Conservation (phyloP, 192 early-diverging fungal genomes). For the Allomyces macrogynus region DNA sequence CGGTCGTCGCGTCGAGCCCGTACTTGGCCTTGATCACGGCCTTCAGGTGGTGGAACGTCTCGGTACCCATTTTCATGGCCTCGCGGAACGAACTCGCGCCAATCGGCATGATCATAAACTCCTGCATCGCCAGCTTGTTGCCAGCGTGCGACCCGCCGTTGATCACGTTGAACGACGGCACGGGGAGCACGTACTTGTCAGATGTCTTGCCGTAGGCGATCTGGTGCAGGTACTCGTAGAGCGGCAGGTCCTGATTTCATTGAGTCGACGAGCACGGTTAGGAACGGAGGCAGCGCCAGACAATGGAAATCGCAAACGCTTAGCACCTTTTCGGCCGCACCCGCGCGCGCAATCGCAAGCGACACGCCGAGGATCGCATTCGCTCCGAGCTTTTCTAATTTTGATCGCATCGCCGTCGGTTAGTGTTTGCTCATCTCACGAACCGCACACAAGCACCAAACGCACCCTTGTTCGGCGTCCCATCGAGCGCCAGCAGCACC, state of each 20-base stretch:
- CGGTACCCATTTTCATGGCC: constrained; percentile 93
- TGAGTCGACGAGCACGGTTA: too few species aligned
- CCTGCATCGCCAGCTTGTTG: constrained; percentile 99
- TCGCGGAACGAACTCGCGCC: constrained; percentile 81
- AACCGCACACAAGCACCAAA: not conserved
- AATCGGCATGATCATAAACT: constrained; percentile 98
- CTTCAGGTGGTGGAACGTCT: constrained; percentile 93
- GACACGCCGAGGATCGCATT: constrained; percentile 98
- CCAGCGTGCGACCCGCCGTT: constrained; percentile 98
- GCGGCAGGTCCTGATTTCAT: constrained; percentile 43
- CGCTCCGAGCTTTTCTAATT: constrained; percentile 61
- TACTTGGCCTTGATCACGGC: constrained; percentile 95
- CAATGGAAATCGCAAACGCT: too few species aligned
- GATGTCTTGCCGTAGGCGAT: constrained; percentile 51
- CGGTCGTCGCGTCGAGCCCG: constrained; percentile 95
- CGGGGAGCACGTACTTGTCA: constrained; percentile 78
- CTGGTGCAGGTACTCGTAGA: constrained; percentile 87
- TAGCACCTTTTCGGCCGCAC: constrained; percentile 59
- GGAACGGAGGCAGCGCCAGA: too few species aligned
- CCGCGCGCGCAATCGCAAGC: constrained; percentile 83
- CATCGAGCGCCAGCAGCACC: constrained; percentile 80
- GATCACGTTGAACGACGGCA: constrained; percentile 96
- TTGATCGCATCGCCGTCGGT: too few species aligned
- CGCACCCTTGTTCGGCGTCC: constrained; percentile 76
- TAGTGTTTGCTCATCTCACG: too few species aligned